phyloP scores from a whole-genome alignment of 2,329 filamentous ascomycete genomes.

The Beauveria sp. region DNA sequence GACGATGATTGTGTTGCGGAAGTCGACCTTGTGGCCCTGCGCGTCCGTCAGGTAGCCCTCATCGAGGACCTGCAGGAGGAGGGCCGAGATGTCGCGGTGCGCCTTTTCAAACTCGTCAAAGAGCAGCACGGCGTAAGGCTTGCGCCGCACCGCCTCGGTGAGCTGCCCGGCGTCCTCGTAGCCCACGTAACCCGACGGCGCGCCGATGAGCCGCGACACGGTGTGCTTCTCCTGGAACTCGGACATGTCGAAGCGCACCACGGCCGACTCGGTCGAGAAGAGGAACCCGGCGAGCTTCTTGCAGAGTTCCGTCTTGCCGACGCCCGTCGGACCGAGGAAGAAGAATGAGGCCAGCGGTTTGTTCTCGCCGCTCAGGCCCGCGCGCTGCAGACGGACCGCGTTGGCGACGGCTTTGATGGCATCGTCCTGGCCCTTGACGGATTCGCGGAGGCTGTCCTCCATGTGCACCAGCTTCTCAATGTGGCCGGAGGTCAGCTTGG shows the following conservation, averaged over 20 bases:
- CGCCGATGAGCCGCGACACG: constrained; percentile 83
- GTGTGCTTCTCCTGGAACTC: constrained; percentile 98
- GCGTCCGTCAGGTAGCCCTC: constrained; percentile 94
- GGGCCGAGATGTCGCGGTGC: constrained; percentile 84
- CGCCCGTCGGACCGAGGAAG: constrained; percentile 93
- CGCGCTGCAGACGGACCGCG: constrained; percentile 87
- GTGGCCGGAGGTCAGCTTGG: constrained; percentile 86
- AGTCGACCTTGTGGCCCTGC: constrained; percentile 94
- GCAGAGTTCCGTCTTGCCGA: constrained; percentile 94
- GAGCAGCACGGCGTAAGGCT: constrained; percentile 88
- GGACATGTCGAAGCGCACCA: constrained; percentile 94
- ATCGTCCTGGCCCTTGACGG: constrained; percentile 88
- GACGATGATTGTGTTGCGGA: constrained; percentile 93
- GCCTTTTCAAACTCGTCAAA: constrained; percentile 99
- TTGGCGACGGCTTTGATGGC: constrained; percentile 85
- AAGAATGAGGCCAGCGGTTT: constrained; percentile 90
- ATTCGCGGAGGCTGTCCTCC: constrained; percentile 80
- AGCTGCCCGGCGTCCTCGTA: constrained; percentile 96
- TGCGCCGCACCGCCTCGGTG: constrained; percentile 88
- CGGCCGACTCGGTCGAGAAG: constrained; percentile 84
- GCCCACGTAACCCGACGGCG: constrained; percentile 88
- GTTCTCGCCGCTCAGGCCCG: constrained; percentile 86
- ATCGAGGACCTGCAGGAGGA: constrained; percentile 89
- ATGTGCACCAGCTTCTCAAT: constrained; percentile 92
- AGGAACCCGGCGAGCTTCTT: constrained; percentile 92